These are phyloP conservation scores for Chlorella sorokiniana DNA, from an alignment of 139 green algal species.

Conservation along the genomic window DNA sequence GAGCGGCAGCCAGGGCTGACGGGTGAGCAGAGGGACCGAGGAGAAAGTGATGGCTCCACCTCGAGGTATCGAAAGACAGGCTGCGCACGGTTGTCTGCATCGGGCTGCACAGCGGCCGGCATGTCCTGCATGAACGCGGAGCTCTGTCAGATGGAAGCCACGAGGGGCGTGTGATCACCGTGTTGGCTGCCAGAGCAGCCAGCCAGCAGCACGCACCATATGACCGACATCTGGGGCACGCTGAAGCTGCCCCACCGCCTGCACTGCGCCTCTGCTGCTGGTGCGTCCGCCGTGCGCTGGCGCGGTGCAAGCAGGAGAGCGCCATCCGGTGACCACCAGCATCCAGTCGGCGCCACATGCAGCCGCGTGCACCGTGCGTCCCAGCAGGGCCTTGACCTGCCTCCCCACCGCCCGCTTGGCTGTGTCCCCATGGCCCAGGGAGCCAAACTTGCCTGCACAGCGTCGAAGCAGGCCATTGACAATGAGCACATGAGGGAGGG, in stretches of 20 bases:
- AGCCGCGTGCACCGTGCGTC: not conserved
- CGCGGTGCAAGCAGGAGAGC: not conserved
- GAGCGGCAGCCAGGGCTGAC: not conserved
- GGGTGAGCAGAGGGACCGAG: not conserved
- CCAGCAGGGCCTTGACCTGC: slow-evolving; percentile 4
- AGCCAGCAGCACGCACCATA: too few relatives aligned
- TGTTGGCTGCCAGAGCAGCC: too few relatives aligned
- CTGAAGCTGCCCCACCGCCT: too few relatives aligned
- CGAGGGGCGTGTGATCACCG: too few relatives aligned
- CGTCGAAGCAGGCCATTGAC: not conserved
- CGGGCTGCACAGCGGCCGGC: too few relatives aligned
- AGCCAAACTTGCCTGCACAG: slow-evolving; percentile 14
- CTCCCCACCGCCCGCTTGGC: slow-evolving; percentile 21
- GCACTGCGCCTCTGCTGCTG: not conserved
- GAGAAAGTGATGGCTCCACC: not conserved
- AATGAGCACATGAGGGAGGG: not conserved
- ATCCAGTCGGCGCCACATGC: slow-evolving; percentile 12
- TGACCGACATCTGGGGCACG: too few relatives aligned
- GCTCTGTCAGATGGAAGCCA: too few relatives aligned
- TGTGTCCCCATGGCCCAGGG: slow-evolving; percentile 29
- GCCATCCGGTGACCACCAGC: slow-evolving; percentile 14
- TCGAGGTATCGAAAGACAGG: not conserved
- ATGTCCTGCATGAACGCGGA: too few relatives aligned
- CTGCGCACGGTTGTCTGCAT: too few relatives aligned
- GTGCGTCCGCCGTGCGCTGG: not conserved